Conservation (phyloP, 2,329 filamentous ascomycete species). For the Colletotrichum sp. region DNA sequence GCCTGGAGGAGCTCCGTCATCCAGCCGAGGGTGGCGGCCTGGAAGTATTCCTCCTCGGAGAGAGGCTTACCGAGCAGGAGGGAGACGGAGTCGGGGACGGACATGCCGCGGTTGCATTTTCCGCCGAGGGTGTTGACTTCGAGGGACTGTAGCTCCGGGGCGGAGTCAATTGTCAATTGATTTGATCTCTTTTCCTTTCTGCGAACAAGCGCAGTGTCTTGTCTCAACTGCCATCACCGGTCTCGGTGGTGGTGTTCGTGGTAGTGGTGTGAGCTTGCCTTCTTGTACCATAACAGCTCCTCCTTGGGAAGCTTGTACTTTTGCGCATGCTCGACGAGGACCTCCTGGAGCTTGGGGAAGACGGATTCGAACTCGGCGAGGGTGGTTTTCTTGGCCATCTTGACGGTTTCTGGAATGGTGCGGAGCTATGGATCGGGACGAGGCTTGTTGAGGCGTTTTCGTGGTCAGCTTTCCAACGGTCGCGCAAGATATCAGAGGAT, state of each 20-base stretch:
- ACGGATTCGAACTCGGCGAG: constrained; percentile 88
- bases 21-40: constrained; percentile 89
- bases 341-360: constrained; percentile 84
- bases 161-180: neutral
- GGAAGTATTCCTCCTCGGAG: constrained; percentile 83
- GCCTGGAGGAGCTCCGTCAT: constrained; percentile 97
- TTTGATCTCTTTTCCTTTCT: neutral
- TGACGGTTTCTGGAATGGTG: constrained; percentile 25
- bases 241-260: neutral
- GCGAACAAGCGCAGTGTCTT: neutral
- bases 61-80: constrained; percentile 76
- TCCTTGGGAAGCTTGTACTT: constrained; percentile 83
- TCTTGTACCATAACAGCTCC: constrained; percentile 85
- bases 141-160: constrained; percentile 64
- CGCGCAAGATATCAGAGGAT: neutral
- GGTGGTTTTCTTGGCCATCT: constrained; percentile 73
- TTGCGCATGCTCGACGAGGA: constrained; percentile 78
- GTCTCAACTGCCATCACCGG: neutral
- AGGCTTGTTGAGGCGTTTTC: neutral
- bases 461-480: neutral
- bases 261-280: constrained; percentile 53
- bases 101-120: constrained; percentile 99
- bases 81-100: constrained; percentile 88
- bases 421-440: neutral
- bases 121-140: constrained; percentile 88